Percentiles rank a stretch among this genome's conserved stretches.
Conservation (phyloP, 805 yeast species). For the Candida insectorum region DNA sequence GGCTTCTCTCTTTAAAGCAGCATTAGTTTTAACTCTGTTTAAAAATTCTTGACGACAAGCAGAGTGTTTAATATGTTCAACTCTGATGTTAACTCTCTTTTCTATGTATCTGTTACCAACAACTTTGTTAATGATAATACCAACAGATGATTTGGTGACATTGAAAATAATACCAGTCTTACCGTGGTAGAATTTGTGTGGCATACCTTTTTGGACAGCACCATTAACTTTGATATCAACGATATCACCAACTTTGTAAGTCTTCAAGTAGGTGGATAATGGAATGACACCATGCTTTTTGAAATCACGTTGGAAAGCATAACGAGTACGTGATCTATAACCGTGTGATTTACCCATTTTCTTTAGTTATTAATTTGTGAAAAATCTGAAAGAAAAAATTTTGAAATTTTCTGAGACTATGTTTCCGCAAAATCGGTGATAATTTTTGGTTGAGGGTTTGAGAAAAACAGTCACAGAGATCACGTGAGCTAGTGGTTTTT, state of each 20-base stretch:
- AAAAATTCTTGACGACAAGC: conserved; percentile 99
- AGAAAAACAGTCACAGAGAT: conserved; percentile 8
- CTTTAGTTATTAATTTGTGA: conserved; percentile 3
- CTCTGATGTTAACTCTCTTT: conserved; percentile 97
- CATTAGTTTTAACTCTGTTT: conserved; percentile 97
- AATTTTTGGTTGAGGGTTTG: conserved; percentile 1
- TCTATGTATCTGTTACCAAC: conserved; percentile 99
- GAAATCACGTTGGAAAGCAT: conserved; percentile 99
- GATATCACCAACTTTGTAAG: conserved; percentile 98
- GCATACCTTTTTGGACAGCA: conserved; percentile 99
- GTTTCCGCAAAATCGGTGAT: not conserved
- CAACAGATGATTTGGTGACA: conserved; percentile 97
- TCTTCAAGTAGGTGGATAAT: conserved; percentile 94
- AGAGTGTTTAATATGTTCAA: conserved; percentile 99
- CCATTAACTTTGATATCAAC: conserved; percentile 99
- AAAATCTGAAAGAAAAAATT: conserved; percentile 1
- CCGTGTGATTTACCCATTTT: conserved; percentile 59
- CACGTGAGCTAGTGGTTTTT: conserved; percentile 2
- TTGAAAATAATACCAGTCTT: conserved; percentile 99
- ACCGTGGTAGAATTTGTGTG: conserved; percentile 99
- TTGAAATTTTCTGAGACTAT: conserved; percentile 1
- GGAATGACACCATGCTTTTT: conserved; percentile 94
- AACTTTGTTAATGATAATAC: conserved; percentile 97
- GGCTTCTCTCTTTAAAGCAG: conserved; percentile 90
- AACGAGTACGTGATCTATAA: conserved; percentile 99